A percentile compares a stretch with the other conserved stretches of the same genome.
phyloP scores from a whole-genome alignment of 768 basidiomycete genomes.

The Tulasnella sp. region DNA sequence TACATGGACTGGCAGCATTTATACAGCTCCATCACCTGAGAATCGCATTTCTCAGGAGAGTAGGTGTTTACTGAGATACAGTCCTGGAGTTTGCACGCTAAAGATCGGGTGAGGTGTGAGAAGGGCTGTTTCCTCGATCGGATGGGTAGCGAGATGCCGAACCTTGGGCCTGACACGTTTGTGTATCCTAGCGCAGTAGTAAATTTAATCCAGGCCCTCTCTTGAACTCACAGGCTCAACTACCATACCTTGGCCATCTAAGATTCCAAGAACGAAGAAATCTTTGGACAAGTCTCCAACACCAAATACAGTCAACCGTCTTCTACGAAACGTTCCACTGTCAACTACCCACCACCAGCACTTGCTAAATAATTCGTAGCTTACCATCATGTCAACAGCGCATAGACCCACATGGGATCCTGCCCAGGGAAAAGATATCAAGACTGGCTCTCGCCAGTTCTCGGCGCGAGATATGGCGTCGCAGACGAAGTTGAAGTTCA shows the following conservation, averaged over 20 bases:
- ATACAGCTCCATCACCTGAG: conserved; percentile 43
- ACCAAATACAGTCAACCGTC: not conserved
- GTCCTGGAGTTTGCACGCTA: conserved; percentile 53
- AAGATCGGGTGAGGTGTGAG: not conserved
- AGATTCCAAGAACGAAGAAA: no score
- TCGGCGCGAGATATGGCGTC: conserved; percentile 89
- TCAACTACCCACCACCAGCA: not conserved
- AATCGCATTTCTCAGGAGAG: conserved; percentile 48
- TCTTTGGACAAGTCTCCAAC: not conserved
- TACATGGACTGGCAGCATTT: conserved; percentile 52
- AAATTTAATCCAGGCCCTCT: no score
- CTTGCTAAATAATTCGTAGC: not conserved
- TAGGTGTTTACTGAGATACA: conserved; percentile 59
- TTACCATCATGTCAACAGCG: conserved; percentile 65
- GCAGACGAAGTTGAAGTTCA: conserved; percentile 97
- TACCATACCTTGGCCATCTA: not conserved
- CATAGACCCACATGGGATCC: conserved; percentile 98
- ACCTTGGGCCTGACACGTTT: conserved; percentile 25
- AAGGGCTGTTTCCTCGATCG: not conserved
- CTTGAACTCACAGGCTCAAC: no score
- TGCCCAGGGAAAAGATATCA: conserved; percentile 84
- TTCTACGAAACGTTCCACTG: not conserved
- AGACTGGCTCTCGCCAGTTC: conserved; percentile 84
- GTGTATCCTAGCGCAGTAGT: conserved; percentile 11
- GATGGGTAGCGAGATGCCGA: no score